Base-by-base conservation (phyloP, 768 basidiomycete genomes). In the Phaeotremella skinneri region DNA sequence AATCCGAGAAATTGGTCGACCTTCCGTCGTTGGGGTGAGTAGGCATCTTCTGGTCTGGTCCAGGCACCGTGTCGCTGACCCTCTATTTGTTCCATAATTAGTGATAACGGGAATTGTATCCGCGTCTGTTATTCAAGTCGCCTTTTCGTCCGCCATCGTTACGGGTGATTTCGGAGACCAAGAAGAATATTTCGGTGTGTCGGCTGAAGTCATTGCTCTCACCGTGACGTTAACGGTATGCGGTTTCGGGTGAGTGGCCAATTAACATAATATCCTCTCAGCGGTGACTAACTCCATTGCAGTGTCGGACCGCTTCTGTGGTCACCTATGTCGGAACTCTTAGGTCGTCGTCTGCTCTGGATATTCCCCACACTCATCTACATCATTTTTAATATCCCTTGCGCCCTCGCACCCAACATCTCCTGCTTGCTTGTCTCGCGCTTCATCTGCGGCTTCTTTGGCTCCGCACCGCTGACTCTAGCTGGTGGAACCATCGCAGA, bases 341-440 rank as follows among this genome's bases (percentile, higher is more conserved):
- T 65, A 26, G 76, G 76, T 6, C 64, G 76, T 11, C 58, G 65
- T 20, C 56, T 62, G 0, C 58, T 74, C 56, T 73, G 69, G 68
- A 49, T 68, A 29, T 20, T 71, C 52, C 58, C 64, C 20, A 68
- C 56, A 26, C 54, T 55, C 26, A 53, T 74, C 49, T 77, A 71
- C 62, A 66, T 69, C 31, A 58, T 75, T 53, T 76, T 77, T 67
- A 76, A 75, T n/a, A 66, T 77, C 25, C 76, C 74, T 1, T 72
- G 61, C 21, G 74, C 72, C 1, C 59, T 76, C 16, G 67, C 75
- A 2, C 60, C 69, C 26, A 73, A 72, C 52, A 63, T 67, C 26
- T 68, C 62, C 14, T 66, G 72, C 48, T 29, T 75, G 13, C 55
- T 76, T 49, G 69, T 71, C 45, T 71, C 69, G 42, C 73, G 77